Evolutionary conservation across 331 rosid genomes (phyloP).

Genomic region (Pyracantha coccinea): DNA sequence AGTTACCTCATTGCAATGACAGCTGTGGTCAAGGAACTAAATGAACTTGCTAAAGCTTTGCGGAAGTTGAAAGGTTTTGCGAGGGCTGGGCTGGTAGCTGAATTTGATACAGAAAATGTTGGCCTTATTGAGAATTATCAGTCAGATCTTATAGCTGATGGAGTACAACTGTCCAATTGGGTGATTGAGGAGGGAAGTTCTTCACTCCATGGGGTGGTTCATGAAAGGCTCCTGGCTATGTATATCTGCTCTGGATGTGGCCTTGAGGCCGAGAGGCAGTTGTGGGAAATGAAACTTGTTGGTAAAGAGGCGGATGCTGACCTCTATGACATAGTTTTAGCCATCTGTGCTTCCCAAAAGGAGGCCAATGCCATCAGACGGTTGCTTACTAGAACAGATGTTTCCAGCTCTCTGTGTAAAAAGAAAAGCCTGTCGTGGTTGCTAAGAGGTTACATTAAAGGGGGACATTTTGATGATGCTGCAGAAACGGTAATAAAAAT

Average conservation of each 20-base stretch:
- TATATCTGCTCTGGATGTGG: conserved; percentile 84
- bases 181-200: conserved; percentile 56
- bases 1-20: conserved; percentile 95
- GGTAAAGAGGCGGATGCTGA: conserved; percentile 86
- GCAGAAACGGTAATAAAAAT: conserved; percentile 76
- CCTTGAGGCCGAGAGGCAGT: conserved; percentile 81
- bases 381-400: conserved; percentile 63
- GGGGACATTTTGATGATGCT: conserved; percentile 81
- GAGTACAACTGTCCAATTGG: conserved; percentile 71
- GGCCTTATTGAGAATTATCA: conserved; percentile 63
- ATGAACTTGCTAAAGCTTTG: conserved; percentile 71
- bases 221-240: conserved; percentile 97
- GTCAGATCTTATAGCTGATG: conserved; percentile 66
- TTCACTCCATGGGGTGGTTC: conserved; percentile 56
- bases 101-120: conserved; percentile 47
- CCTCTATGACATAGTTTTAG: conserved; percentile 83
- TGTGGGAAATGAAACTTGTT: conserved; percentile 91
- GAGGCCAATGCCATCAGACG: conserved; percentile 52
- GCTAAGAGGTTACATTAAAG: conserved; percentile 85
- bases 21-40: conserved; percentile 88
- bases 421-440: conserved; percentile 81
- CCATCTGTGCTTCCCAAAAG: conserved; percentile 88
- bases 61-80: conserved; percentile 64
- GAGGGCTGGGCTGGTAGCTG: conserved; percentile 46
- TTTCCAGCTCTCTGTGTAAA: conserved; percentile 46